These are phyloP conservation scores for Heritiera fomes DNA, from an alignment of 345 rosid species.

Conservation along the genomic window DNA sequence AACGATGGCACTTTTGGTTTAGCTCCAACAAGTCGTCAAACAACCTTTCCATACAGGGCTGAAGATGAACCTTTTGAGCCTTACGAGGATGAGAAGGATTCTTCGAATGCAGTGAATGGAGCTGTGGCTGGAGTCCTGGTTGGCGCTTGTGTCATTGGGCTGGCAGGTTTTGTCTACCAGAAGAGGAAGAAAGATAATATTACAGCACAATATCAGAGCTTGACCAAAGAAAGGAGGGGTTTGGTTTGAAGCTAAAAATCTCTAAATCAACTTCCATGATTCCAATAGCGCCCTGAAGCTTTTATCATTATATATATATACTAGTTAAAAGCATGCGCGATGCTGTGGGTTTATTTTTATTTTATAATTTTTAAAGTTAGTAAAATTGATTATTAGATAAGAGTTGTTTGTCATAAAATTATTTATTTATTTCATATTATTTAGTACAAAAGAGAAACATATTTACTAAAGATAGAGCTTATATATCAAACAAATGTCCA, in stretches of 20 bases:
- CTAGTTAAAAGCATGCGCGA: too few relatives aligned
- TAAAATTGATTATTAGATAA: too few relatives aligned
- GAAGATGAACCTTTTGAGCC: conserved; percentile 20
- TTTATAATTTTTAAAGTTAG: too few relatives aligned
- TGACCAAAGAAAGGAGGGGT: conserved; percentile 23
- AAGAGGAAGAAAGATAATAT: conserved; percentile 17
- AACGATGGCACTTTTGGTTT: background rate
- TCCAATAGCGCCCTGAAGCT: background rate
- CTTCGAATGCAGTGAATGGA: conserved; percentile 4
- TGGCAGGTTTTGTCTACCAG: conserved; percentile 27
- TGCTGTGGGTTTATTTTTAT: too few relatives aligned
- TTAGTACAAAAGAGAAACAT: too few relatives aligned
- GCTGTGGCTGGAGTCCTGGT: conserved; percentile 16
- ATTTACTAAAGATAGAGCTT: too few relatives aligned
- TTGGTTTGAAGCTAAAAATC: background rate
- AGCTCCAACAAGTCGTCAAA: conserved; percentile 10
- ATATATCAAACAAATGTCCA: too few relatives aligned
- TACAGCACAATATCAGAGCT: conserved; percentile 22
- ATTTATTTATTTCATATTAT: too few relatives aligned
- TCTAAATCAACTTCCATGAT: conserved; percentile 11
- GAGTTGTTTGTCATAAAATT: too few relatives aligned
- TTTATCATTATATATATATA: too few relatives aligned
- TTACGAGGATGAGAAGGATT: conserved; percentile 1
- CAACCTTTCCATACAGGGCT: conserved; percentile 23
- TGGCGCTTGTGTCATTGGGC: conserved; percentile 16